Evolutionary conservation across 768 basidiomycete genomes (phyloP).

Genomic region (Tylopilus balloui): DNA sequence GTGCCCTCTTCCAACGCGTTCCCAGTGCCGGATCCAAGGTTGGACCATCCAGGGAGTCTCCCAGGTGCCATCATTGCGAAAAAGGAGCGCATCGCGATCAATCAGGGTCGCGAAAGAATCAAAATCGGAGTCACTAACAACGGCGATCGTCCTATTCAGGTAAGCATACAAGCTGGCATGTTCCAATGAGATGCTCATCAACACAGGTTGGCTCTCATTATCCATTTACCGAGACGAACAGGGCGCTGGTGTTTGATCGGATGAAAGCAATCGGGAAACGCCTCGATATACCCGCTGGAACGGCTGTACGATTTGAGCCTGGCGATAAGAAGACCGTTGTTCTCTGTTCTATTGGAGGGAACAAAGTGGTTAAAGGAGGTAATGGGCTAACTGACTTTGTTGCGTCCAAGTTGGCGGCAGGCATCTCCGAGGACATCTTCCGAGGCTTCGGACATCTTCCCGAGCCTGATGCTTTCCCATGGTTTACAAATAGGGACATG

Average conservation of each 20-base stretch:
- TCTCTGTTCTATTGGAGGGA: constrained; percentile 75
- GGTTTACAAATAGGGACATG: constrained; percentile 51
- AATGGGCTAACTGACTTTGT: constrained; percentile 46
- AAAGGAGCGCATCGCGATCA: constrained; percentile 67
- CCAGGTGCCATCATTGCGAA: constrained; percentile 76
- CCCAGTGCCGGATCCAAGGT: constrained; percentile 45
- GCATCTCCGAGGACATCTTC: constrained; percentile 16
- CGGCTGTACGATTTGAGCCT: constrained; percentile 95
- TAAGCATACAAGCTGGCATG: constrained; percentile 29
- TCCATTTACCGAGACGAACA: constrained; percentile 89
- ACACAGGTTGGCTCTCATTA: constrained; percentile 88
- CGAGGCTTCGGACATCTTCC: constrained; percentile 66
- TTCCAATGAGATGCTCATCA: constrained; percentile 1
- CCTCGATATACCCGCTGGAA: constrained; percentile 91
- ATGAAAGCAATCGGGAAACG: constrained; percentile 73
- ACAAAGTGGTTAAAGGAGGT: constrained; percentile 69
- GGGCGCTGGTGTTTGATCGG: constrained; percentile 78
- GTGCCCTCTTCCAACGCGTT: constrained; percentile 65
- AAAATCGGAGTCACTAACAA: constrained; percentile 78
- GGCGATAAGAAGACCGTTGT: constrained; percentile 83
- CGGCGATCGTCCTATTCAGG: constrained; percentile 92
- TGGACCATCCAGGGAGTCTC: constrained; percentile 48
- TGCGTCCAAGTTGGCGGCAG: constrained; percentile 51
- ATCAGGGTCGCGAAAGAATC: constrained; percentile 66
- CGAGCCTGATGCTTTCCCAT: constrained; percentile 56